These are phyloP conservation scores for Boletus pseudopeckii DNA, from an alignment of 768 basidiomycete species.

Conservation along the genomic window DNA sequence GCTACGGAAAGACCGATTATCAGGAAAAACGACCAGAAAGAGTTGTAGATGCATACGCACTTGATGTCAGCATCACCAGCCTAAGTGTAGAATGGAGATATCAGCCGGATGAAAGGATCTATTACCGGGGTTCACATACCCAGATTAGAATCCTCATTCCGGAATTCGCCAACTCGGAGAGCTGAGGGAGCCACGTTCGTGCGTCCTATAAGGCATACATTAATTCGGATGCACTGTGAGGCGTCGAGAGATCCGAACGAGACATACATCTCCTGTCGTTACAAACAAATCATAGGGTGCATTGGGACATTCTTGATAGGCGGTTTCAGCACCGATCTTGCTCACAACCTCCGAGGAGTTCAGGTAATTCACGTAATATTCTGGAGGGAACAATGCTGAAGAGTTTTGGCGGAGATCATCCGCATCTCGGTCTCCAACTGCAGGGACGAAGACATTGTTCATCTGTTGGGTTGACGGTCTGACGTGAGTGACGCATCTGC, in stretches of 20 bases:
- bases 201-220: constrained; percentile 25
- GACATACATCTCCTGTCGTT: constrained; percentile 54
- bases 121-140: constrained; percentile 22
- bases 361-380: constrained; percentile 52
- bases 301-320: constrained; percentile 49
- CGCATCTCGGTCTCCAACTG: constrained; percentile 49
- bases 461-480: constrained; percentile 27
- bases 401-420: constrained; percentile 58
- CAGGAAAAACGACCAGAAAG: neutral
- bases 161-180: constrained; percentile 35
- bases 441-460: constrained; percentile 46
- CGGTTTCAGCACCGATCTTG: constrained; percentile 50
- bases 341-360: constrained; percentile 32
- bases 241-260: neutral
- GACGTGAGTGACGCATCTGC: neutral
- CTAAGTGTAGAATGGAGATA: constrained; percentile 1
- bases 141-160: constrained; percentile 39
- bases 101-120: neutral
- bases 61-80: constrained; percentile 29
- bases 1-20: constrained; percentile 2
- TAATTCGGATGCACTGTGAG: neutral
- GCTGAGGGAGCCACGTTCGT: constrained; percentile 36
- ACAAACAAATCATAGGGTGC: constrained; percentile 41
- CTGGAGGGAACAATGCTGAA: constrained; percentile 51
- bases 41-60: constrained; percentile 10